phyloP scores from a whole-genome alignment of 257 asterid genomes.

The Sherardia arvensis region DNA sequence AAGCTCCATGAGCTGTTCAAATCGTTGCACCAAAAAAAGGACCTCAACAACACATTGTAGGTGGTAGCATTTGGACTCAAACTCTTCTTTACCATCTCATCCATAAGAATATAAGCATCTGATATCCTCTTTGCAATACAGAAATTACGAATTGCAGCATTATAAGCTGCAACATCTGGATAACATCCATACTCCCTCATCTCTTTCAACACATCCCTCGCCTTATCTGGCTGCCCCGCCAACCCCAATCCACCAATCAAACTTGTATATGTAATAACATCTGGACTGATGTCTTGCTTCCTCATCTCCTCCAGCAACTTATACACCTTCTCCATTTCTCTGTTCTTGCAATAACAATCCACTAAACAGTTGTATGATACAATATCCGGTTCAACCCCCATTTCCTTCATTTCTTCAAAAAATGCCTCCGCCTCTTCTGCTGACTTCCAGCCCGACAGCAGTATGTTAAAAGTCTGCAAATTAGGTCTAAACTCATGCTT shows the following conservation, averaged over 20 bases:
- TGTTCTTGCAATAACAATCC: conserved; percentile 77
- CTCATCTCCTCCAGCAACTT: conserved; percentile 52
- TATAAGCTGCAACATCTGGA: conserved; percentile 88
- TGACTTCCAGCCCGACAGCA: conserved; percentile 86
- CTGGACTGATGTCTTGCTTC: conserved; percentile 56
- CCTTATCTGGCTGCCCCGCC: conserved; percentile 88
- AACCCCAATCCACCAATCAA: conserved; percentile 87
- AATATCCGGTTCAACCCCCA: conserved; percentile 70
- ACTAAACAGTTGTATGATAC: conserved; percentile 84
- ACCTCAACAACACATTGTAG: conserved; percentile 67
- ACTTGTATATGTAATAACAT: conserved; percentile 75
- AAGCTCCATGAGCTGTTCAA: conserved; percentile 58
- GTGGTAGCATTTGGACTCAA: conserved; percentile 81
- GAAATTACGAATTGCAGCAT: conserved; percentile 74
- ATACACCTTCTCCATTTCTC: conserved; percentile 61
- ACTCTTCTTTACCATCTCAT: conserved; percentile 62
- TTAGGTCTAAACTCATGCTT: conserved; percentile 73
- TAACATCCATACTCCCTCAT: conserved; percentile 82
- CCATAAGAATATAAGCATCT: conserved; percentile 54
- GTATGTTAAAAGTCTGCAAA: conserved; percentile 64
- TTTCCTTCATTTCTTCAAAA: conserved; percentile 54
- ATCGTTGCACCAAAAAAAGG: conserved; percentile 62
- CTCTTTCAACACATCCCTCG: conserved; percentile 70
- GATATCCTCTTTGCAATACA: conserved; percentile 79
- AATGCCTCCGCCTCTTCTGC: conserved; percentile 64